These are phyloP conservation scores for Aspergillus diversus DNA, from an alignment of 495 filamentous ascomycete species.

Conservation along the genomic window DNA sequence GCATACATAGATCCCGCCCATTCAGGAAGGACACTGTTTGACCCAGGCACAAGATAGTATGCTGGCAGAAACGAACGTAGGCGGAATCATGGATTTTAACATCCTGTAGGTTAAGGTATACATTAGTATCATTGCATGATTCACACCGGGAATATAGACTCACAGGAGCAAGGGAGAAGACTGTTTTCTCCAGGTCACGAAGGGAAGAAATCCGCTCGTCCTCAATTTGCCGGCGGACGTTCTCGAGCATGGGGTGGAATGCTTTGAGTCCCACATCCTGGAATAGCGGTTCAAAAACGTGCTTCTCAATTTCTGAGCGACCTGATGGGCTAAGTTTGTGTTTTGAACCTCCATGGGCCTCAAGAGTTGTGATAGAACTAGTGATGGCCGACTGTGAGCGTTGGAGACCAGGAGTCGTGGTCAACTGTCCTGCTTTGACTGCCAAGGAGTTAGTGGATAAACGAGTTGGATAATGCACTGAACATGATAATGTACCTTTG, in stretches of 20 bases:
- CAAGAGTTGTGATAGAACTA: constrained; percentile 40
- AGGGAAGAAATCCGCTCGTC: constrained; percentile 82
- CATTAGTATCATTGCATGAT: constrained; percentile 36
- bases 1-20: constrained; percentile 78
- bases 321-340: constrained; percentile 54
- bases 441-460: constrained; percentile 10
- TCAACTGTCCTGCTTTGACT: constrained; percentile 34
- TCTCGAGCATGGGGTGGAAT: constrained; percentile 76
- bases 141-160: constrained; percentile 54
- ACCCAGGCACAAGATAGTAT: constrained; percentile 82
- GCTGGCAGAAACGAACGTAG: constrained; percentile 82
- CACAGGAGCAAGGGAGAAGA: constrained; percentile 85
- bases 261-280: constrained; percentile 63
- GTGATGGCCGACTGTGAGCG: constrained; percentile 48
- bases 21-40: constrained; percentile 77
- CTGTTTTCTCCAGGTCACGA: constrained; percentile 85
- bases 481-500: constrained; percentile 22
- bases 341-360: constrained; percentile 28
- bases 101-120: constrained; percentile 59
- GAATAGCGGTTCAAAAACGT: constrained; percentile 61
- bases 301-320: constrained; percentile 58
- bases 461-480: constrained; percentile 3
- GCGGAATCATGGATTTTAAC: constrained; percentile 67
- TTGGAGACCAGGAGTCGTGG: constrained; percentile 2
- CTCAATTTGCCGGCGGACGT: constrained; percentile 75